Evolutionary conservation across 331 rosid species (phyloP).

Genomic region (Spiraea crenata): DNA sequence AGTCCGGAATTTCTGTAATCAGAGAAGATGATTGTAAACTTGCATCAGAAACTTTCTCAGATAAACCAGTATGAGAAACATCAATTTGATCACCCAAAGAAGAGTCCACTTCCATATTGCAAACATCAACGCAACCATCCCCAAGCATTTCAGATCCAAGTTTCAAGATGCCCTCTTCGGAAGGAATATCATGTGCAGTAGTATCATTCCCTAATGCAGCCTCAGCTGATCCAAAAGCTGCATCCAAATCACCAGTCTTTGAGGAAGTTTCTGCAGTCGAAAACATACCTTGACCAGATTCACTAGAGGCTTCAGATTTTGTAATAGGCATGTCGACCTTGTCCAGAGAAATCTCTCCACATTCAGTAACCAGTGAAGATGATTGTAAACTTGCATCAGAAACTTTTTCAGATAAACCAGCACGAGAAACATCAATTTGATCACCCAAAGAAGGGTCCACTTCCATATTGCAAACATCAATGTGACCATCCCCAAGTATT

Average conservation of each 20-base stretch:
- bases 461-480: constrained; percentile 30
- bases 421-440: constrained; percentile 25
- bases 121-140: constrained; percentile 25
- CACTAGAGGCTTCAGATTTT: constrained; percentile 20
- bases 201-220: neutral
- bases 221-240: constrained; percentile 18
- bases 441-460: constrained; percentile 27
- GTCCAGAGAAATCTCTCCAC: constrained; percentile 23
- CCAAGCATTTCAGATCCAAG: constrained; percentile 17
- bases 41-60: constrained; percentile 18
- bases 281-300: constrained; percentile 19
- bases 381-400: constrained; percentile 23
- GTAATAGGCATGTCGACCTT: constrained; percentile 12
- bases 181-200: constrained; percentile 5
- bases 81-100: constrained; percentile 24
- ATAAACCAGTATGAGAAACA: constrained; percentile 27
- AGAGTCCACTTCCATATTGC: constrained; percentile 29
- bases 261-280: constrained; percentile 16
- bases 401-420: constrained; percentile 25
- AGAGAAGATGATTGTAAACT: constrained; percentile 31
- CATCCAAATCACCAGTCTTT: constrained; percentile 17
- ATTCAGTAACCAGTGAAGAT: constrained; percentile 15
- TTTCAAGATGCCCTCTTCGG: constrained; percentile 13
- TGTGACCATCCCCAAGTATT: constrained; percentile 20
- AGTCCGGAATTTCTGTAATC: constrained; percentile 17